A percentile compares a stretch with the other conserved stretches of the same genome.
Conservation (phyloP, 345 rosid genomes). For the Physaria fendleri region DNA sequence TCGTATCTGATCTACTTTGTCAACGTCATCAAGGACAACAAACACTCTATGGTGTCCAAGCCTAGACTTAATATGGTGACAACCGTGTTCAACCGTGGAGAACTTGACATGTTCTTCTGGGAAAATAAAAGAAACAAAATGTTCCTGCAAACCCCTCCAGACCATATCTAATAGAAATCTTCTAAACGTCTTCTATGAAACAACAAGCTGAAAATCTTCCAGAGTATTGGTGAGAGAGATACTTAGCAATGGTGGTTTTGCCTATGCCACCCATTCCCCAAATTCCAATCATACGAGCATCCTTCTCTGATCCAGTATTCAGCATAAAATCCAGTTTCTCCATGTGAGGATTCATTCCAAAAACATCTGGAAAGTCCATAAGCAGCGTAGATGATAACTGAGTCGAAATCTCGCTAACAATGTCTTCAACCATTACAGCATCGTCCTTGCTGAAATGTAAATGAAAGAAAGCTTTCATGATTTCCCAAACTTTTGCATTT, state of each 20-base stretch:
- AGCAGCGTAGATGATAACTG: neutral
- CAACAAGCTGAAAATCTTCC: neutral
- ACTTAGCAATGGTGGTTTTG: neutral
- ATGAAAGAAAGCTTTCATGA: no score
- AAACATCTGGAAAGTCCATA: neutral
- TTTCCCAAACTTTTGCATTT: no score
- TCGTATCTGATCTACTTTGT: neutral
- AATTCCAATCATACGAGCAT: neutral
- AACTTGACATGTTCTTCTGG: neutral
- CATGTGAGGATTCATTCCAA: neutral
- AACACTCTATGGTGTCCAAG: neutral
- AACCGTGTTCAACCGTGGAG: neutral
- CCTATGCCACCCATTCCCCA: constrained; percentile 16
- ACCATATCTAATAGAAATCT: neutral
- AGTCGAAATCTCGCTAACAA: neutral
- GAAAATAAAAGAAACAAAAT: neutral
- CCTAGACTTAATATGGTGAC: neutral
- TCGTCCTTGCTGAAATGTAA: neutral
- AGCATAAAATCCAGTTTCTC: neutral
- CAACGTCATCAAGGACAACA: constrained; percentile 14
- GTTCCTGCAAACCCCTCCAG: neutral
- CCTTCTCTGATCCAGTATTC: neutral
- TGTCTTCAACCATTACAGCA: neutral
- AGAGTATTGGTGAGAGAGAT: neutral
- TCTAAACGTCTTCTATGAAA: neutral